Conservation (phyloP, 129 eudicot species). For the Calendula officinalis region DNA sequence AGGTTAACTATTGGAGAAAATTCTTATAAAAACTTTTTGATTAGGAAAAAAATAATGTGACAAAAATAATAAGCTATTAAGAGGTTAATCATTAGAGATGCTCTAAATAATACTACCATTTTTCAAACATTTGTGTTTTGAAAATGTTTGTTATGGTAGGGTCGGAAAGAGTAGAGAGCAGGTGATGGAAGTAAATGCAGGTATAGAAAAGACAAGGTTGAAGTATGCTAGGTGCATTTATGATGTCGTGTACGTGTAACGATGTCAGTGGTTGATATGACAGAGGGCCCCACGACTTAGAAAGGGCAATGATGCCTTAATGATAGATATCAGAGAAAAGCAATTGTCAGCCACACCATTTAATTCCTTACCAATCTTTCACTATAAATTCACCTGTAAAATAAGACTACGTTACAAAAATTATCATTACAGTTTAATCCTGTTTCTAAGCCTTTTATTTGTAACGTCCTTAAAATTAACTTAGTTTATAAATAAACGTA, state of each 20-base stretch:
- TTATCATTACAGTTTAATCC: background rate
- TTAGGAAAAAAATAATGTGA: no score
- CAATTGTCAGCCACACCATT: slow-evolving; percentile 33
- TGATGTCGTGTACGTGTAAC: slow-evolving; percentile 44
- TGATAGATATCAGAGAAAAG: slow-evolving; percentile 42
- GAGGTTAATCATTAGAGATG: no score
- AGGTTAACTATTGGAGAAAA: no score
- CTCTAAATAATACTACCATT: no score
- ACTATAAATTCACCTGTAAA: background rate
- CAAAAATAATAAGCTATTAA: no score
- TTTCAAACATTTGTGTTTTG: no score
- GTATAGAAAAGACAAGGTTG: slow-evolving; percentile 43
- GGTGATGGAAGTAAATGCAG: slow-evolving; percentile 51
- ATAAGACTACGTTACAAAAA: background rate
- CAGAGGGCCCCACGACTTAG: slow-evolving; percentile 27
- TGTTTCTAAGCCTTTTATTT: no score
- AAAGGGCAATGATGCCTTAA: slow-evolving; percentile 59
- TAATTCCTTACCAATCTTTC: slow-evolving; percentile 19
- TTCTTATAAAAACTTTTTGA: no score
- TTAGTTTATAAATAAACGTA: no score
- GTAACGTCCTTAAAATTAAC: no score
- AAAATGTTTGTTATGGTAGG: background rate
- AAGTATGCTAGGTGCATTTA: slow-evolving; percentile 16
- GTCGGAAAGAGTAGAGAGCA: slow-evolving; percentile 20
- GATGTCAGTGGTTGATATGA: slow-evolving; percentile 29